These are phyloP conservation scores for Thalia dealbata DNA, from an alignment of 176 grass and related monocot species.

Conservation along the genomic window DNA sequence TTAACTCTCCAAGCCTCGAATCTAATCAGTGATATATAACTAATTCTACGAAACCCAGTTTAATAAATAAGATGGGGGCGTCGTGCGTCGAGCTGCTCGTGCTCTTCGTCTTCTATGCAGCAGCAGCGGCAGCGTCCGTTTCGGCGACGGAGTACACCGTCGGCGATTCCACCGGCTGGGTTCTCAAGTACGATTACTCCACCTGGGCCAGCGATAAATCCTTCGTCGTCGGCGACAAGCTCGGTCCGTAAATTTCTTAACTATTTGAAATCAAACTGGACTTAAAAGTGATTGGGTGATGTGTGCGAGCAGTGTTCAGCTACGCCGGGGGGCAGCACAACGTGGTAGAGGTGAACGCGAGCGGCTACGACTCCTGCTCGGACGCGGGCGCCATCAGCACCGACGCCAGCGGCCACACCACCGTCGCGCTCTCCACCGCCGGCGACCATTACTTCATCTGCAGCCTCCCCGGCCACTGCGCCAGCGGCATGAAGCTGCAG, in stretches of 20 bases:
- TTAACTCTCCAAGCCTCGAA: no score
- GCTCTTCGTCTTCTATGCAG: slow-evolving; percentile 32
- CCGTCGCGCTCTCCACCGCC: slow-evolving; percentile 27
- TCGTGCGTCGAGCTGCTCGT: slow-evolving; percentile 4
- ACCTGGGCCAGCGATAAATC: slow-evolving; percentile 31
- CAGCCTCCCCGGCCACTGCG: slow-evolving; percentile 47
- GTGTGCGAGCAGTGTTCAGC: slow-evolving; percentile 33
- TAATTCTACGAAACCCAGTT: no score
- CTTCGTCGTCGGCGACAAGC: slow-evolving; percentile 34
- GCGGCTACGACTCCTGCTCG: slow-evolving; percentile 53
- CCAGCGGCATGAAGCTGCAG: slow-evolving; percentile 59
- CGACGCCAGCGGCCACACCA: slow-evolving; percentile 22
- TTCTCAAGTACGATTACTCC: slow-evolving; percentile 8
- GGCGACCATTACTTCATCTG: slow-evolving; percentile 85
- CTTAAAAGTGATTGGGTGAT: no score
- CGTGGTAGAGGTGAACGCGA: slow-evolving; percentile 53
- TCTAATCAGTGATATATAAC: no score
- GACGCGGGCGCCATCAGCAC: slow-evolving; percentile 26
- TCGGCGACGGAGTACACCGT: slow-evolving; percentile 35
- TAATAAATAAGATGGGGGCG: no score
- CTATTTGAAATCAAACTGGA: neutral
- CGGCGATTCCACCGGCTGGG: slow-evolving; percentile 47
- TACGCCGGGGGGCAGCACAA: slow-evolving; percentile 37
- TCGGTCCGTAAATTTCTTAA: slow-evolving; percentile 38
- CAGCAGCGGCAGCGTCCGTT: slow-evolving; percentile 3